Evolutionary conservation across 768 basidiomycete species (phyloP).

Genomic region (Collybiopsis confluens): DNA sequence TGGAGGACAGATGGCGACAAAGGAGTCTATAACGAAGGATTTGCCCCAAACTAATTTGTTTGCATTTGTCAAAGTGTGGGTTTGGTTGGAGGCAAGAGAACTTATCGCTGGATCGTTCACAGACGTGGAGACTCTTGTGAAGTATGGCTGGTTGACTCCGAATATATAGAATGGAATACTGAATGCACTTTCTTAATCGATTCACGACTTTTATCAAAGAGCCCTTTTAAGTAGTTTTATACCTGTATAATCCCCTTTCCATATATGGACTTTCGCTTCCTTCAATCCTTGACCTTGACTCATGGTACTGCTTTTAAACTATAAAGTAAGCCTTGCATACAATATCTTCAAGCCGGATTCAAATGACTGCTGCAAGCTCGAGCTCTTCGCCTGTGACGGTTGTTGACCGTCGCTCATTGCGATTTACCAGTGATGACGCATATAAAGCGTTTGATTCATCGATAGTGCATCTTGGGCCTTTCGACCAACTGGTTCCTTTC

Average conservation of each 20-base stretch:
- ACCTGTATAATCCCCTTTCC: too few relatives aligned
- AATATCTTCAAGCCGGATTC: background rate
- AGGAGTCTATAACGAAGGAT: constrained; percentile 49
- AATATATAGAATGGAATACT: constrained; percentile 21
- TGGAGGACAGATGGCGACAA: constrained; percentile 85
- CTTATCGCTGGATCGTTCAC: constrained; percentile 75
- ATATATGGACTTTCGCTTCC: background rate
- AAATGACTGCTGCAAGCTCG: too few relatives aligned
- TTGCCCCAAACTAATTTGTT: constrained; percentile 72
- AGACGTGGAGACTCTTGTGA: constrained; percentile 81
- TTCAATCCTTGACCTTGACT: too few relatives aligned
- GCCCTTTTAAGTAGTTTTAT: too few relatives aligned
- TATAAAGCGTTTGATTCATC: too few relatives aligned
- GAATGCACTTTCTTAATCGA: too few relatives aligned
- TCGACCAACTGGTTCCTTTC: constrained; percentile 10
- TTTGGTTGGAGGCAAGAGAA: constrained; percentile 89
- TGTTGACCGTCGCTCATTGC: too few relatives aligned
- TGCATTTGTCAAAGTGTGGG: constrained; percentile 92
- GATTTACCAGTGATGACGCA: too few relatives aligned
- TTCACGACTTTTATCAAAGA: too few relatives aligned
- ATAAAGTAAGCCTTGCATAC: too few relatives aligned
- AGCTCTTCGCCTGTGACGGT: too few relatives aligned
- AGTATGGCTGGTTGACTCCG: constrained; percentile 67
- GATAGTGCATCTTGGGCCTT: constrained; percentile 13
- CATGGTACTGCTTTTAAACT: constrained; percentile 53